Evolutionary conservation across 2,329 filamentous ascomycete species (phyloP), one percentile per base, ranked within the genome.

Genomic region (Aspergillus udagawae): DNA sequence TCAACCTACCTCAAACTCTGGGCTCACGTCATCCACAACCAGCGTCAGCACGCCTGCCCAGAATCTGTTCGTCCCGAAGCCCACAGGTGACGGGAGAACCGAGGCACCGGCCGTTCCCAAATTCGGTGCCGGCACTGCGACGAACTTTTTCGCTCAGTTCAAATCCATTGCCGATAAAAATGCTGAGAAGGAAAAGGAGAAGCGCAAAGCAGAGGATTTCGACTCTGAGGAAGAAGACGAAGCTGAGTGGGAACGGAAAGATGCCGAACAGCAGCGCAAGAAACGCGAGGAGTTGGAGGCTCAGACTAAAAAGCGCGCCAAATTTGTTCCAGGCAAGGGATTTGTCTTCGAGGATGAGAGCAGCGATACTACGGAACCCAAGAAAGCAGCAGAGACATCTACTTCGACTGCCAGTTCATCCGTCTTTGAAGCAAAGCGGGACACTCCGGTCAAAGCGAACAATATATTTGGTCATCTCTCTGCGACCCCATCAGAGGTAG

Each of bases 181-280:
- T 32, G 73, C 74, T 50, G 75, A 77, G 48, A 73, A 76, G 49
- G 77, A 77, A 49, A 78, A 76, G 56, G 74, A 72, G 54, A 79
- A 79, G 66, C 76, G 79, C 51, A 81, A 80, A 66, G 77, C 73
- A 3, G 78, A 80, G 52, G 78, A 81, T 23, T 81, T 78, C 58
- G 79, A 82, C 60, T 80, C 79, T 7, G 80, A 81, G 14, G 78
- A 81, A 54, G 79, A 82, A 45, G 77, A 81, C 47, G 76, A 79
- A 60, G 79, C 70, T 28, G 73, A 78, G 49, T 82, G 79, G 76
- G 76, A 80, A 56, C 74, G 75, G 54, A 70, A 72, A 55, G 71
- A 82, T 62, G 73, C 73, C 44, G 77, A 79, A 62, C 68, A 77
- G 62, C 77, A 79, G 61, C 74, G 71, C 28, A 75, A 75, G 44